These are phyloP conservation scores for Phyllostachys edulis DNA, from an alignment of 176 grass and related monocot genomes.

Conservation along the genomic window DNA sequence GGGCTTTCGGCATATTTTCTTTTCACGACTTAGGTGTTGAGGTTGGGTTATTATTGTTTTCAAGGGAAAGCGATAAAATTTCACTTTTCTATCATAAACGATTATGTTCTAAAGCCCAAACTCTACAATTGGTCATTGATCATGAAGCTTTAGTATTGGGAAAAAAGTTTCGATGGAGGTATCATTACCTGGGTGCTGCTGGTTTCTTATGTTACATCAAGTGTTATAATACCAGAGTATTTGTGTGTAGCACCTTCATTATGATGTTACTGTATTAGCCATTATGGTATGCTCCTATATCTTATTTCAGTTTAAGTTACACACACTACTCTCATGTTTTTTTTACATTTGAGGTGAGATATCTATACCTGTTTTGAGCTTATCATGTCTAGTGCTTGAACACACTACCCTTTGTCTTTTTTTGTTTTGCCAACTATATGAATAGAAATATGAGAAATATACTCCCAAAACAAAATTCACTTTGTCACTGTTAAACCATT, in stretches of 20 bases:
- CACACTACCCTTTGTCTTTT: neutral
- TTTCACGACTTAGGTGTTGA: no score
- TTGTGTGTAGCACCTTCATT: neutral
- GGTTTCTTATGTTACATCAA: no score
- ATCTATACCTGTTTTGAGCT: conserved; percentile 1
- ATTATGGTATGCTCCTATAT: neutral
- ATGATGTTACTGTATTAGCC: conserved; percentile 2
- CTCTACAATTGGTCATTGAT: neutral
- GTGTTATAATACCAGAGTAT: no score
- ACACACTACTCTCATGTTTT: neutral
- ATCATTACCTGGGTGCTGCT: neutral
- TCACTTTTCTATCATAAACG: neutral
- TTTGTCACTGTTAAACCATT: neutral
- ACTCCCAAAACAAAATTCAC: neutral
- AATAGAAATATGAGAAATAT: neutral
- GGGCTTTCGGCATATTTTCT: no score
- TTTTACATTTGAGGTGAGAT: neutral
- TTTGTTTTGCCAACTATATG: neutral
- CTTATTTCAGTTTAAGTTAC: neutral
- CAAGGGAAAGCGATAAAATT: no score
- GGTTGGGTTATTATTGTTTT: no score
- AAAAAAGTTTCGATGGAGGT: neutral
- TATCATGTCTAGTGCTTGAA: neutral
- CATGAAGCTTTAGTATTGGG: neutral
- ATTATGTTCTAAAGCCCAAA: conserved; percentile 19